Evolutionary conservation across 805 yeast species (phyloP).

Genomic region (Yarrowia divulgata): DNA sequence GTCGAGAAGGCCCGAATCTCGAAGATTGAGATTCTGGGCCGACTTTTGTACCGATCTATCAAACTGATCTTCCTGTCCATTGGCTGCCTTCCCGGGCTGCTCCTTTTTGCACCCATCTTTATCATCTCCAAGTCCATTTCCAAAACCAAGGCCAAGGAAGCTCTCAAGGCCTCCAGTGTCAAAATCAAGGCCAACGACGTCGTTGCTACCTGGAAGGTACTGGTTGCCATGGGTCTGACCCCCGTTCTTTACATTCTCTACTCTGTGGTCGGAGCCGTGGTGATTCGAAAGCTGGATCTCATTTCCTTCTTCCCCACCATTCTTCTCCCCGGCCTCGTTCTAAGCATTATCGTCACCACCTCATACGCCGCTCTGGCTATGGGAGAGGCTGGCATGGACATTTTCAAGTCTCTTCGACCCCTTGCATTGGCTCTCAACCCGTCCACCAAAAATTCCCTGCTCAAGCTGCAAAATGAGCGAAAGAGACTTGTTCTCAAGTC

Average conservation of each 20-base stretch:
- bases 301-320: slow-evolving; percentile 55
- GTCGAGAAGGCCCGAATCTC: slow-evolving; percentile 64
- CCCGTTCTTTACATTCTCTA: slow-evolving; percentile 85
- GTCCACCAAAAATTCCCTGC: slow-evolving; percentile 52
- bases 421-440: slow-evolving; percentile 60
- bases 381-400: slow-evolving; percentile 94
- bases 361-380: slow-evolving; percentile 90
- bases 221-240: slow-evolving; percentile 86
- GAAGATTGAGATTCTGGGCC: slow-evolving; percentile 58
- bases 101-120: slow-evolving; percentile 88
- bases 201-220: slow-evolving; percentile 95
- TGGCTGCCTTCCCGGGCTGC: slow-evolving; percentile 85
- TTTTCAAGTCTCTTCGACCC: slow-evolving; percentile 82
- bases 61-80: slow-evolving; percentile 64
- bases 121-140: slow-evolving; percentile 78
- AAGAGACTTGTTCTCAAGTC: slow-evolving; percentile 71
- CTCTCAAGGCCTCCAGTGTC: slow-evolving; percentile 85
- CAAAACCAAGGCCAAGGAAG: slow-evolving; percentile 72
- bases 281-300: slow-evolving; percentile 48
- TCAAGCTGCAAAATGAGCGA: slow-evolving; percentile 66
- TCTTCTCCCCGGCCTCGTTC: slow-evolving; percentile 63
- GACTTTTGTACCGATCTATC: slow-evolving; percentile 59
- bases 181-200: slow-evolving; percentile 93
- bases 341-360: slow-evolving; percentile 23
- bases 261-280: slow-evolving; percentile 58